A percentile compares a stretch with the other conserved stretches of the same genome.
Evolutionary conservation across 2,329 filamentous ascomycete species (phyloP).

Genomic region (Talaromyces islandicus): DNA sequence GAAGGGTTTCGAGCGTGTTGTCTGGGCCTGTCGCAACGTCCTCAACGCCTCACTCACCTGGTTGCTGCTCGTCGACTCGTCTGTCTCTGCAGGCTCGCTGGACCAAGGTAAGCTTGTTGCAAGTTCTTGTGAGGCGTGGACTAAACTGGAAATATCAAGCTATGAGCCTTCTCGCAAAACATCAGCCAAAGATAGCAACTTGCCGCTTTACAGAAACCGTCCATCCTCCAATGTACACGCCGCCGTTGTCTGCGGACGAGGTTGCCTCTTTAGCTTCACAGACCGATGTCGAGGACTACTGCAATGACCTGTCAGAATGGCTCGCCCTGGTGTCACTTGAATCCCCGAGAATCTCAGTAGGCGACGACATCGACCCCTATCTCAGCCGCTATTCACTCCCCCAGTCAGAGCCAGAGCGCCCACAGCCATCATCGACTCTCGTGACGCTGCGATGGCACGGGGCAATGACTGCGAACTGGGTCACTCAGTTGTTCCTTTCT

Average conservation of each 20-base stretch:
- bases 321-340: conserved; percentile 49
- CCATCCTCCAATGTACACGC: conserved; percentile 23
- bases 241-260: conserved; percentile 22
- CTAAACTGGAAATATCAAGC: conserved; percentile 8
- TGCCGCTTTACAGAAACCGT: conserved; percentile 19
- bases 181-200: conserved; percentile 32
- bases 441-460: conserved; percentile 40
- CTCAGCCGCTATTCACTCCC: conserved; percentile 39
- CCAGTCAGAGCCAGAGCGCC: conserved; percentile 17
- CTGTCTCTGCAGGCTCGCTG: conserved; percentile 13
- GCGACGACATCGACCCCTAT: conserved; percentile 38
- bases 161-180: conserved; percentile 30
- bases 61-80: conserved; percentile 62
- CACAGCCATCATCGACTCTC: conserved; percentile 16
- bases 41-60: conserved; percentile 63
- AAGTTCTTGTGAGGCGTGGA: not conserved
- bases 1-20: conserved; percentile 71
- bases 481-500: conserved; percentile 28
- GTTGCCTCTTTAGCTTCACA: conserved; percentile 25
- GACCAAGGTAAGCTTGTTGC: conserved; percentile 38
- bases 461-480: conserved; percentile 35
- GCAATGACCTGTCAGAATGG: conserved; percentile 56
- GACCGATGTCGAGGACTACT: conserved; percentile 55
- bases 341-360: conserved; percentile 31
- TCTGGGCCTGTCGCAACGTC: conserved; percentile 74